phyloP scores from a whole-genome alignment of 108 stramenopile genomes.

The Skeletonema potamos region DNA sequence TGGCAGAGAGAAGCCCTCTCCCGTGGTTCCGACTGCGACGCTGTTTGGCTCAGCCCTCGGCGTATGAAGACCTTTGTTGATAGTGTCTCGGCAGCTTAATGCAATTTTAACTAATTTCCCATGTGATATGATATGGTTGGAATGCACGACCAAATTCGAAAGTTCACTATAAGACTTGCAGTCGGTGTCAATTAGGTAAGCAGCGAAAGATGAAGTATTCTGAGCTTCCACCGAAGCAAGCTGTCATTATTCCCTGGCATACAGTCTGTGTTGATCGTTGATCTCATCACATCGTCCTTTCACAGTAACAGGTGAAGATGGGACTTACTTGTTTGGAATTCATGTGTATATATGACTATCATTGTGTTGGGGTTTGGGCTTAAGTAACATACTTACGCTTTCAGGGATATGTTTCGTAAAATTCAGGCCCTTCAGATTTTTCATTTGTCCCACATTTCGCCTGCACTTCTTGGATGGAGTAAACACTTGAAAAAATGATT shows the following conservation, averaged over 20 bases:
- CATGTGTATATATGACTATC: conserved; percentile 49
- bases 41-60: background rate
- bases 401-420: no score
- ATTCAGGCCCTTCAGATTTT: no score
- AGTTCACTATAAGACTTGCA: background rate
- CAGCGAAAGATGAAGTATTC: background rate
- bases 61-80: background rate
- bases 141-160: background rate
- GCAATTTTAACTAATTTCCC: no score
- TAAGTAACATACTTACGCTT: no score
- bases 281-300: conserved; percentile 1
- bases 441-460: no score
- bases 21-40: background rate
- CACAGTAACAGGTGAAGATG: conserved; percentile 1
- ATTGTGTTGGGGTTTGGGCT: no score
- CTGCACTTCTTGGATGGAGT: no score
- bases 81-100: no score
- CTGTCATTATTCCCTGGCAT: background rate
- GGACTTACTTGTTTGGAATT: conserved; percentile 21
- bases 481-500: no score
- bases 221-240: background rate
- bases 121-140: no score
- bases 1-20: no score
- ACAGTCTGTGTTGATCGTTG: background rate
- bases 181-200: background rate